A percentile compares a stretch with the other conserved stretches of the same genome.
Conservation (phyloP, 768 basidiomycete genomes). For the Cystobasidium tubakii region DNA sequence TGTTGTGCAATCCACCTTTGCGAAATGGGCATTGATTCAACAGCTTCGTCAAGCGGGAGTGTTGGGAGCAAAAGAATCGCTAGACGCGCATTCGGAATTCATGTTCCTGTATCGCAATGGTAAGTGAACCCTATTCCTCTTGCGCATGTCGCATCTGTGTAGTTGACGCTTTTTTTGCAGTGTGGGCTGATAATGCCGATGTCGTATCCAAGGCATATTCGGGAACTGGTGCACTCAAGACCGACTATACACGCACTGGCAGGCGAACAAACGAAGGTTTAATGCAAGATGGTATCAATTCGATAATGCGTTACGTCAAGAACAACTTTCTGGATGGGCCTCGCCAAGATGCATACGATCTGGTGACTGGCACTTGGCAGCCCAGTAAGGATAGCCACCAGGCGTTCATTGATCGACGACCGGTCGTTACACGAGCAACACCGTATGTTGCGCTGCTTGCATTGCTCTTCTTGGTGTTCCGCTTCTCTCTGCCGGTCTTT, state of each 20-base stretch:
- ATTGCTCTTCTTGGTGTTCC: constrained; percentile 79
- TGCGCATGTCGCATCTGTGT: neutral
- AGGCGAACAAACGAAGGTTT: constrained; percentile 73
- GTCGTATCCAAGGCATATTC: constrained; percentile 81
- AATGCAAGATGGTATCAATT: constrained; percentile 80
- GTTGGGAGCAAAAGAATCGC: constrained; percentile 61
- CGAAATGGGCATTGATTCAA: constrained; percentile 70
- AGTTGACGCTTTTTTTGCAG: constrained; percentile 52
- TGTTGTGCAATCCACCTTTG: constrained; percentile 86
- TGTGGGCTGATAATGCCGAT: constrained; percentile 98
- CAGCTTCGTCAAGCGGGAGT: constrained; percentile 73
- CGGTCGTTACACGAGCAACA: constrained; percentile 47
- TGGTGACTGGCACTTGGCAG: constrained; percentile 84
- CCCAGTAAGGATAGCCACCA: constrained; percentile 55
- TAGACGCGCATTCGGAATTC: constrained; percentile 76
- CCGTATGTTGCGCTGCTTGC: constrained; percentile 76
- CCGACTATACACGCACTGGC: constrained; percentile 87
- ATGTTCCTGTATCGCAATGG: constrained; percentile 80
- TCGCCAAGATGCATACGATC: constrained; percentile 90
- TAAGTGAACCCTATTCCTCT: constrained; percentile 51
- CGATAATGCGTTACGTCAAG: constrained; percentile 75
- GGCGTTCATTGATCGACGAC: constrained; percentile 33
- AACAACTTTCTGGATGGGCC: constrained; percentile 97
- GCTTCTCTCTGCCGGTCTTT: constrained; percentile 46
- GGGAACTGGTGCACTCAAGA: constrained; percentile 91